Percentiles rank a stretch among this genome's conserved stretches.
Evolutionary conservation across 177 flowering plant genomes (phyloP).

Genomic region (Vitis hybrid): DNA sequence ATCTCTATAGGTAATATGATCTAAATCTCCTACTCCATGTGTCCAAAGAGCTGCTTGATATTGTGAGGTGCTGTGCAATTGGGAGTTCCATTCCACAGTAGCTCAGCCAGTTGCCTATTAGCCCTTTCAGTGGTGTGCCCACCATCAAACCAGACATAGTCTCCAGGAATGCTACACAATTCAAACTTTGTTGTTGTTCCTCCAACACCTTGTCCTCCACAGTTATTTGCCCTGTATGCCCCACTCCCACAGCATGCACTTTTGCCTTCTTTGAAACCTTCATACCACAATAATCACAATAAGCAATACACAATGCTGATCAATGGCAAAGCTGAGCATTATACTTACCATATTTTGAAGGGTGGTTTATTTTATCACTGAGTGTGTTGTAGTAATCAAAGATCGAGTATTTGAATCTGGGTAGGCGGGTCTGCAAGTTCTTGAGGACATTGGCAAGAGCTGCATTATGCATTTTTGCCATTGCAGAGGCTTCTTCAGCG

Average conservation of each 20-base stretch:
- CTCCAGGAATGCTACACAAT: slow-evolving; percentile 9
- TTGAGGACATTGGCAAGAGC: slow-evolving; percentile 3
- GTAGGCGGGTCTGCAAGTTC: not conserved
- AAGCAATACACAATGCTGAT: not conserved
- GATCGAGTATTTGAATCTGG: slow-evolving; percentile 8
- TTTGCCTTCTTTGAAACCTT: slow-evolving; percentile 18
- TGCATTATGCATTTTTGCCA: slow-evolving; percentile 7
- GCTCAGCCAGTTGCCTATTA: slow-evolving; percentile 3
- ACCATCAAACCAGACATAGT: slow-evolving; percentile 16
- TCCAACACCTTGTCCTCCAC: slow-evolving; percentile 10
- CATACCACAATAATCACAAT: not conserved
- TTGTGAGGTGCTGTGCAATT: slow-evolving; percentile 5
- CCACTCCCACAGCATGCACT: slow-evolving; percentile 15
- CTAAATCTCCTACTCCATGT: too few relatives aligned
- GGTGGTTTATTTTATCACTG: not conserved
- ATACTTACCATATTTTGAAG: slow-evolving; percentile 3
- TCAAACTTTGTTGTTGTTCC: not conserved
- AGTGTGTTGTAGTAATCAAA: slow-evolving; percentile 10
- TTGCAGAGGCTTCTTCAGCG: not conserved
- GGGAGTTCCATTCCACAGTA: slow-evolving; percentile 8
- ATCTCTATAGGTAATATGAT: too few relatives aligned
- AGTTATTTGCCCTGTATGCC: slow-evolving; percentile 4
- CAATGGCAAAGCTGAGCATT: not conserved
- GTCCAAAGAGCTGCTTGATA: not conserved
- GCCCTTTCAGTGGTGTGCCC: slow-evolving; percentile 16